phyloP scores from a whole-genome alignment of 1,139 yeast species.

The Kluyveromyces marxianus region DNA sequence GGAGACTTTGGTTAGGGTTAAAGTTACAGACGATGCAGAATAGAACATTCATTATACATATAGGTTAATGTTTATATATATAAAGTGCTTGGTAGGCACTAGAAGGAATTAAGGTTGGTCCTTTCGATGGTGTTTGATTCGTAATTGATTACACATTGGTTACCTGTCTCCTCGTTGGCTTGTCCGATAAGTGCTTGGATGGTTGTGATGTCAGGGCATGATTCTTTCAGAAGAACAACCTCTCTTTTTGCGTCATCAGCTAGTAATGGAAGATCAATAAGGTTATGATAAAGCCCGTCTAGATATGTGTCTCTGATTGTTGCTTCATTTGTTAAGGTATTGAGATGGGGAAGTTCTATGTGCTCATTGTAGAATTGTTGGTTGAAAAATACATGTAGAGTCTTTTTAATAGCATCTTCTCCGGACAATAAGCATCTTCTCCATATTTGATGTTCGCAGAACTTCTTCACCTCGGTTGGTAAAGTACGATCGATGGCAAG shows the following conservation, averaged over 20 bases:
- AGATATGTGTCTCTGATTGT: constrained; percentile 16
- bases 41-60: constrained; percentile 11
- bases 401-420: constrained; percentile 43
- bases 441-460: constrained; percentile 44
- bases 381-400: constrained; percentile 33
- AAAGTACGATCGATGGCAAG: constrained; percentile 30
- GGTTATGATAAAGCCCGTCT: constrained; percentile 19
- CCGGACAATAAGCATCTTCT: constrained; percentile 54
- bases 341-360: constrained; percentile 27
- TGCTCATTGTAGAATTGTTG: constrained; percentile 28
- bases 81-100: constrained; percentile 2
- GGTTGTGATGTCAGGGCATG: constrained; percentile 29
- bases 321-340: constrained; percentile 12
- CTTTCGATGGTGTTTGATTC: constrained; percentile 27
- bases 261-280: constrained; percentile 6
- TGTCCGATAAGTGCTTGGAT: constrained; percentile 34
- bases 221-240: neutral
- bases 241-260: neutral
- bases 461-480: constrained; percentile 28
- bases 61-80: neutral
- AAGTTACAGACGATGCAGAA: constrained; percentile 32
- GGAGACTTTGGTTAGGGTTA: constrained; percentile 63
- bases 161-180: constrained; percentile 32
- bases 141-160: constrained; percentile 31
- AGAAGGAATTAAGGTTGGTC: constrained; percentile 8